Evolutionary conservation across 768 basidiomycete species (phyloP).

Genomic region (Rhodotorula toruloides): DNA sequence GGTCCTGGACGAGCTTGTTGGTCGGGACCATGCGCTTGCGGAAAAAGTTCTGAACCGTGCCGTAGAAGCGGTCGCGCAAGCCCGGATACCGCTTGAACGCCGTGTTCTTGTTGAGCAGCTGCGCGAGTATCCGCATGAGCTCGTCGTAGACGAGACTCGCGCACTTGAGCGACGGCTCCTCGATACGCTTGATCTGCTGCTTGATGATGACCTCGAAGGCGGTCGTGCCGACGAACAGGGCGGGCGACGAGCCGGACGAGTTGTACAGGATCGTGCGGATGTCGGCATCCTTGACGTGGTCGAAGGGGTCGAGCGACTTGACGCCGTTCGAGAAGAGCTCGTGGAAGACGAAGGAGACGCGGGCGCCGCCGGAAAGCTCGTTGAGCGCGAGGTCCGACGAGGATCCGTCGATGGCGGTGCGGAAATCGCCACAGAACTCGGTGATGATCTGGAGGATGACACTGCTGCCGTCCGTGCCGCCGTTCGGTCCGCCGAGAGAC

Average conservation of each 20-base stretch:
- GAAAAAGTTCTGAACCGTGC: conserved; percentile 94
- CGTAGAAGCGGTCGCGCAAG: conserved; percentile 91
- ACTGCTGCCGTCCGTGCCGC: conserved; percentile 75
- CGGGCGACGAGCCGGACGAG: conserved; percentile 94
- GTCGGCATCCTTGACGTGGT: conserved; percentile 97
- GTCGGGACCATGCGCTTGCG: conserved; percentile 90
- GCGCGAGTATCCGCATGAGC: conserved; percentile 88
- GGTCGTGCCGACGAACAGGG: conserved; percentile 90
- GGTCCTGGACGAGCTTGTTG: conserved; percentile 84
- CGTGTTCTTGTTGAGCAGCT: conserved; percentile 84
- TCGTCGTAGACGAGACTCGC: conserved; percentile 96
- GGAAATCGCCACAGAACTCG: conserved; percentile 95
- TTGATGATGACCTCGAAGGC: conserved; percentile 99
- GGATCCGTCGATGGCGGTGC: conserved; percentile 93
- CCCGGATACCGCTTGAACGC: conserved; percentile 94
- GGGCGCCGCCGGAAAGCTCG: conserved; percentile 95
- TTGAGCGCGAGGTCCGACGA: conserved; percentile 91
- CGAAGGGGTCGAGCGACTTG: conserved; percentile 93
- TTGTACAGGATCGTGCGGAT: conserved; percentile 95
- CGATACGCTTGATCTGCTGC: conserved; percentile 94
- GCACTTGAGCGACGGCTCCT: conserved; percentile 89
- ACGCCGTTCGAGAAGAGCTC: conserved; percentile 96
- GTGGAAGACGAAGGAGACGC: conserved; percentile 98
- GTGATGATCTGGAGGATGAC: conserved; percentile 96
- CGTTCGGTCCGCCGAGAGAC: conserved; percentile 77